These are phyloP conservation scores for Cryphonectria radicalis DNA, from an alignment of 2,329 filamentous ascomycete species.

Conservation along the genomic window DNA sequence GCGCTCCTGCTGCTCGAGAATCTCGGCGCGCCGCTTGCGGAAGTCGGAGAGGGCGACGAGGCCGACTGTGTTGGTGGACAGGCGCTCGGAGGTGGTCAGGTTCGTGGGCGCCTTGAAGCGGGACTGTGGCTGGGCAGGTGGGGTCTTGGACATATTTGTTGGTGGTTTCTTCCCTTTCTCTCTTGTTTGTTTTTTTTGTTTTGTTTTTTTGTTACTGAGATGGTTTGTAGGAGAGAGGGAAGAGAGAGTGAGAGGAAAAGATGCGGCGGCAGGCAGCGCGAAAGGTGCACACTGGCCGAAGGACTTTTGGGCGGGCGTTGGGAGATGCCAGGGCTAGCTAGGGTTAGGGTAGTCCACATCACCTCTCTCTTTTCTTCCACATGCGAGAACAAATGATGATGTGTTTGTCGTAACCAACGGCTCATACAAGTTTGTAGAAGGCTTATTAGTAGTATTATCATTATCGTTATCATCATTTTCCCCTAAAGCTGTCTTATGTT, in stretches of 20 bases:
- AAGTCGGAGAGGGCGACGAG: slow-evolving; percentile 92
- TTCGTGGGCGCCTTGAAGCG: slow-evolving; percentile 75
- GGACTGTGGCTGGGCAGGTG: slow-evolving; percentile 39
- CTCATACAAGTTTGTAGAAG: background rate
- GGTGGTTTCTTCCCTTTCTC: background rate
- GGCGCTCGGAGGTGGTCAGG: slow-evolving; percentile 76
- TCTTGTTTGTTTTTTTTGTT: background rate
- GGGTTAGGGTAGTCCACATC: background rate
- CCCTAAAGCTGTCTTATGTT: background rate
- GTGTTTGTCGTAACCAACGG: background rate
- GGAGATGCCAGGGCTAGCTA: background rate
- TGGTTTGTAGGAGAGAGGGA: background rate
- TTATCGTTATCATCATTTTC: too few relatives aligned
- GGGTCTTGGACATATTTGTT: slow-evolving; percentile 46
- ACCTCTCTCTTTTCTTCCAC: too few relatives aligned
- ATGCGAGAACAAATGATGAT: background rate
- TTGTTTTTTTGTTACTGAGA: background rate
- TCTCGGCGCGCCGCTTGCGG: slow-evolving; percentile 91
- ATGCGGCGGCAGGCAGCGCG: background rate
- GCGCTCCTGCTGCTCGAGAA: slow-evolving; percentile 87
- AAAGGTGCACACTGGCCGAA: background rate
- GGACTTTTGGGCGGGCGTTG: background rate
- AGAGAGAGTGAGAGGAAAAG: background rate
- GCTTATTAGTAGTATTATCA: too few relatives aligned
- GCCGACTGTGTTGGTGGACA: slow-evolving; percentile 87